Evolutionary conservation across 768 basidiomycete genomes (phyloP).

Genomic region (Hypholoma fasciculare): DNA sequence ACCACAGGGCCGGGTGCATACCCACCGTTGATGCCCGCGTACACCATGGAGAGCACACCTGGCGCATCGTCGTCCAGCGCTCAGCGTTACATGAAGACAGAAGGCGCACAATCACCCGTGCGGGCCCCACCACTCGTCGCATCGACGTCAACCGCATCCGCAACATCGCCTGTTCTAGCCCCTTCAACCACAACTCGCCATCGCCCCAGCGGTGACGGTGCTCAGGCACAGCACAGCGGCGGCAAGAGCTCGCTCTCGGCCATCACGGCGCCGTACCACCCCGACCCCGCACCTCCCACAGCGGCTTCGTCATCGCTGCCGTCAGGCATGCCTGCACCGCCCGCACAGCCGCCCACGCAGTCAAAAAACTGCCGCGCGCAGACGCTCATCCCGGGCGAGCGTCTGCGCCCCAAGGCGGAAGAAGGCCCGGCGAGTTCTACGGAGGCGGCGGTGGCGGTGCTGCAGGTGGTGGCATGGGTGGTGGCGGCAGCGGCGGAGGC

Average conservation of each 20-base stretch:
- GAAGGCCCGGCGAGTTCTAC: slow-evolving; percentile 41
- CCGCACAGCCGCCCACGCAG: slow-evolving; percentile 20
- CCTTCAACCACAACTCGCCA: too few species aligned
- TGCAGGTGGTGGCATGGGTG: neutral
- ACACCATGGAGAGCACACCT: slow-evolving; percentile 20
- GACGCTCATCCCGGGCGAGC: slow-evolving; percentile 75
- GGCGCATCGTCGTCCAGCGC: slow-evolving; percentile 16
- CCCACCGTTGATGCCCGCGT: slow-evolving; percentile 27
- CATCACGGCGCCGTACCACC: slow-evolving; percentile 40
- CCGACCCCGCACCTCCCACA: slow-evolving; percentile 8
- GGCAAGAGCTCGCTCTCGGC: slow-evolving; percentile 26
- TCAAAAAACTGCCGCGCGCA: slow-evolving; percentile 82
- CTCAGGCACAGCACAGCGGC: neutral
- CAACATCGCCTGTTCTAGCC: neutral
- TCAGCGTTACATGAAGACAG: slow-evolving; percentile 20
- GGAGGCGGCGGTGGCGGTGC: neutral
- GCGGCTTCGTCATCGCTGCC: neutral
- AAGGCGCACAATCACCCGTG: slow-evolving; percentile 18
- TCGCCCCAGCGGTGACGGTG: too few species aligned
- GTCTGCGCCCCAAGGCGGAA: slow-evolving; percentile 61
- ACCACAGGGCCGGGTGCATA: slow-evolving; percentile 15
- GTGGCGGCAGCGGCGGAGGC: neutral
- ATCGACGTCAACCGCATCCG: neutral
- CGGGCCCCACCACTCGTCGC: slow-evolving; percentile 8
- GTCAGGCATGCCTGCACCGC: neutral